Evolutionary conservation across 2,329 filamentous ascomycete species (phyloP).

Genomic region (Fusarium globosum): DNA sequence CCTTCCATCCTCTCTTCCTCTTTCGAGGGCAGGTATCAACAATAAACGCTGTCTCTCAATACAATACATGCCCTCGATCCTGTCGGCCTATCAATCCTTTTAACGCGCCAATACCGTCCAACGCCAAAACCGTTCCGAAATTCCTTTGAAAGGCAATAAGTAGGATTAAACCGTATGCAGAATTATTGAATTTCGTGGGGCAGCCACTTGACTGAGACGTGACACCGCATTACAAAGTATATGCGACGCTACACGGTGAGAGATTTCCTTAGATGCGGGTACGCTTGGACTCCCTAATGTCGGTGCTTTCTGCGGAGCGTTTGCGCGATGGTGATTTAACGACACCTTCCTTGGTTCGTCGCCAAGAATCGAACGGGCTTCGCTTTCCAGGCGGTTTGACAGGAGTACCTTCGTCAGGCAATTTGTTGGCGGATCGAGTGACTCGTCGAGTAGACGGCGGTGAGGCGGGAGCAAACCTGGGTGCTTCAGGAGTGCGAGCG

Average conservation of each 20-base stretch:
- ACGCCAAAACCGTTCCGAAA: slow-evolving; percentile 40
- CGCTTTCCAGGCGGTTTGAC: slow-evolving; percentile 54
- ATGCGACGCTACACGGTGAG: background rate
- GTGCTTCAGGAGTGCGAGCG: slow-evolving; percentile 63
- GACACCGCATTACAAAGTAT: slow-evolving; percentile 15
- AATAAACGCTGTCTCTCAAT: slow-evolving; percentile 26
- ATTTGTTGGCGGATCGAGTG: slow-evolving; percentile 67
- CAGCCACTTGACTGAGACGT: slow-evolving; percentile 20
- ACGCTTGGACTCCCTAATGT: slow-evolving; percentile 50
- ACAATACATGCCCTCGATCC: slow-evolving; percentile 27
- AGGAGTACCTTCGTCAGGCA: slow-evolving; percentile 55
- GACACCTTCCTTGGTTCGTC: slow-evolving; percentile 67
- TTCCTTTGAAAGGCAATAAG: slow-evolving; percentile 31
- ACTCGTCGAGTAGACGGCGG: slow-evolving; percentile 71
- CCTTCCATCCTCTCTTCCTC: slow-evolving; percentile 20
- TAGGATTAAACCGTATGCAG: slow-evolving; percentile 31
- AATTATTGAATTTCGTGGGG: slow-evolving; percentile 26
- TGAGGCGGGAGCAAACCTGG: slow-evolving; percentile 67
- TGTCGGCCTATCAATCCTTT: slow-evolving; percentile 17
- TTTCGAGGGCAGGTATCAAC: slow-evolving; percentile 24
- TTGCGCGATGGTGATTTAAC: slow-evolving; percentile 60
- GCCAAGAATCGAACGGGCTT: slow-evolving; percentile 76
- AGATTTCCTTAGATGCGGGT: slow-evolving; percentile 47
- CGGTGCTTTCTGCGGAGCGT: slow-evolving; percentile 52
- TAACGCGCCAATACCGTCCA: slow-evolving; percentile 40